These are phyloP conservation scores for Pseudogymnoascus sp. DNA, from an alignment of 2,329 filamentous ascomycete species.

Conservation along the genomic window DNA sequence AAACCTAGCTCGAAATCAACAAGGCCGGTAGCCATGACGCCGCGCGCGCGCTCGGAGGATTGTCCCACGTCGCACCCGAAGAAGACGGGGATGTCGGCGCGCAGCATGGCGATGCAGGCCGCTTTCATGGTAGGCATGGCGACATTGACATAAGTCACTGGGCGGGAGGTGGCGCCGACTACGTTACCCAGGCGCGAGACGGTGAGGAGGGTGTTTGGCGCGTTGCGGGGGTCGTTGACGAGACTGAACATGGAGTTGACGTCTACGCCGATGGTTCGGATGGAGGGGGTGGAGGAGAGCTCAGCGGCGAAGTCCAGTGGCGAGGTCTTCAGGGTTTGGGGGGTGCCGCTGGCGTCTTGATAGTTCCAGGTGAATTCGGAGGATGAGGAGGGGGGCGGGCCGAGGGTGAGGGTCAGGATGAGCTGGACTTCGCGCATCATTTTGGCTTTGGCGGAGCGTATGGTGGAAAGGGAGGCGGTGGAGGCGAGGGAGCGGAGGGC, in stretches of 20 bases:
- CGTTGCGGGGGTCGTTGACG: conserved; percentile 77
- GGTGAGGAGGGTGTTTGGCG: conserved; percentile 63
- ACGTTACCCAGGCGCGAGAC: conserved; percentile 77
- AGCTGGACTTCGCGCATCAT: conserved; percentile 76
- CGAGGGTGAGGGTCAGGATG: conserved; percentile 75
- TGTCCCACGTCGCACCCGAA: conserved; percentile 86
- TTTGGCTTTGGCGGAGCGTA: conserved; percentile 52
- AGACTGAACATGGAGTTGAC: conserved; percentile 70
- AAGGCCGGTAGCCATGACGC: conserved; percentile 73
- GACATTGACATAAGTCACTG: conserved; percentile 77
- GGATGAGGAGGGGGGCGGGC: conserved; percentile 64
- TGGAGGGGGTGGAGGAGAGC: conserved; percentile 49
- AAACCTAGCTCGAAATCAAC: conserved; percentile 81
- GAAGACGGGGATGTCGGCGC: conserved; percentile 72
- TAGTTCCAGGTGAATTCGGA: conserved; percentile 75
- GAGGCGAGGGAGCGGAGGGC: conserved; percentile 53
- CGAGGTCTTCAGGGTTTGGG: conserved; percentile 55
- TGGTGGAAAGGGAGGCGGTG: conserved; percentile 15
- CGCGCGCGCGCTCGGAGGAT: conserved; percentile 58
- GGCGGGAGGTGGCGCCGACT: conserved; percentile 56
- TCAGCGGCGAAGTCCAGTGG: conserved; percentile 66
- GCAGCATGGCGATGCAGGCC: conserved; percentile 69
- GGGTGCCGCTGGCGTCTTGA: conserved; percentile 59
- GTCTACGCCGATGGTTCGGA: conserved; percentile 51
- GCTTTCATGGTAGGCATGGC: conserved; percentile 64